Percentiles rank a stretch among this genome's conserved stretches.
phyloP scores from a whole-genome alignment of 1,284 basidiomycete genomes.

The Anthracocystis walkeri region DNA sequence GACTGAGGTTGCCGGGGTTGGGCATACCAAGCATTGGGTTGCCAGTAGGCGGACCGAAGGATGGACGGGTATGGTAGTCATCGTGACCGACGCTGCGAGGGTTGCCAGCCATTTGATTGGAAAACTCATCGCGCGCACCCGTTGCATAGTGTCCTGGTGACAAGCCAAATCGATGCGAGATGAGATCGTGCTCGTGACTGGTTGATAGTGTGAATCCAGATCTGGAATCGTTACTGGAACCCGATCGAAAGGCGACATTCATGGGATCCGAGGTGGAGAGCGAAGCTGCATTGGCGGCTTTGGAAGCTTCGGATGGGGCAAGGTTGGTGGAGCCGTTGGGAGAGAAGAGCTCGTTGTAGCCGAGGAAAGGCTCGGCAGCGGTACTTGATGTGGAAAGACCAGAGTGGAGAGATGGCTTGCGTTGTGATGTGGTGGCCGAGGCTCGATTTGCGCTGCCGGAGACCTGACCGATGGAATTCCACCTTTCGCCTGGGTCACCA shows the following conservation, averaged over 20 bases:
- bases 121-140: slow-evolving; percentile 27
- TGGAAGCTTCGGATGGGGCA: slow-evolving; percentile 31
- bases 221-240: slow-evolving; percentile 28
- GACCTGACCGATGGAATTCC: slow-evolving; percentile 57
- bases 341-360: slow-evolving; percentile 59
- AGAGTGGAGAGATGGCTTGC: slow-evolving; percentile 40
- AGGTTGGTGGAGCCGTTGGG: slow-evolving; percentile 31
- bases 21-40: slow-evolving; percentile 38
- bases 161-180: slow-evolving; percentile 41
- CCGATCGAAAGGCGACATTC: slow-evolving; percentile 35
- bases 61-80: slow-evolving; percentile 31
- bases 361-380: slow-evolving; percentile 54
- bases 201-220: slow-evolving; percentile 32
- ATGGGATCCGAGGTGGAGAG: slow-evolving; percentile 52
- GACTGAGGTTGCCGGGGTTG: slow-evolving; percentile 55
- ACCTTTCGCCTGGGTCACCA: slow-evolving; percentile 56
- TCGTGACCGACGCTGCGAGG: slow-evolving; percentile 37
- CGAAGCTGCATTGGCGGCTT: slow-evolving; percentile 28
- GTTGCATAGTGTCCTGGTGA: slow-evolving; percentile 35
- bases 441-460: slow-evolving; percentile 16
- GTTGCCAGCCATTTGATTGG: slow-evolving; percentile 31
- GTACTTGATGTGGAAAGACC: slow-evolving; percentile 19
- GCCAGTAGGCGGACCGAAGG: slow-evolving; percentile 17
- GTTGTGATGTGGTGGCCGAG: slow-evolving; percentile 20
- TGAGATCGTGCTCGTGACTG: slow-evolving; percentile 38